Evolutionary conservation across 208 protist genomes (phyloP).

Genomic region (Trypanosoma vivax): DNA sequence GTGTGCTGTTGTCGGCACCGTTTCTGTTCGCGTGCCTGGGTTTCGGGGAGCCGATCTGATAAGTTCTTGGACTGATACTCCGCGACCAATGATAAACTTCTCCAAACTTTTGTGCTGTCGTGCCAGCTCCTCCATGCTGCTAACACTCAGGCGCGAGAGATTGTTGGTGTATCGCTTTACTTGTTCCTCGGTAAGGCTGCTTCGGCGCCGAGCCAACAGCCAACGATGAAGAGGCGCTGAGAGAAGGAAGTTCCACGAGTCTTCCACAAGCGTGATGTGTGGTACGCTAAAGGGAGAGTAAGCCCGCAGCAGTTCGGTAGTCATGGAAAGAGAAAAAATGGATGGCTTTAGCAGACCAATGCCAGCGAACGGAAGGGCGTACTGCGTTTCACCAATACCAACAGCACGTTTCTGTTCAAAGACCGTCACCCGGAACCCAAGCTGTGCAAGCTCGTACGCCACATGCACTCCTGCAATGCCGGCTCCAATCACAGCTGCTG

Average conservation of each 20-base stretch:
- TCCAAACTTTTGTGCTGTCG: conserved; percentile 43
- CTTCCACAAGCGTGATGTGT: conserved; percentile 43
- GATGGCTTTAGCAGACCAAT: conserved; percentile 64
- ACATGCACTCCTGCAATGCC: conserved; percentile 82
- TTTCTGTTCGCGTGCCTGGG: not conserved
- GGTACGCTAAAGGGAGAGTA: conserved; percentile 40
- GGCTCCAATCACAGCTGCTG: conserved; percentile 73
- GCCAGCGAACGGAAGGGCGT: conserved; percentile 63
- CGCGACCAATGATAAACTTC: conserved; percentile 32
- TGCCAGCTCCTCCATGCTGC: conserved; percentile 43
- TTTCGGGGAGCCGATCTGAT: not conserved
- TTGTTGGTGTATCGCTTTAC: conserved; percentile 71
- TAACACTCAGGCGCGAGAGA: conserved; percentile 56
- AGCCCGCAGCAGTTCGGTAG: conserved; percentile 33
- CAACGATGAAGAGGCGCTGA: conserved; percentile 55
- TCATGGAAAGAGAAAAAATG: conserved; percentile 27
- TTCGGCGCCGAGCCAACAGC: conserved; percentile 46
- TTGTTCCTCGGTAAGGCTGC: conserved; percentile 33
- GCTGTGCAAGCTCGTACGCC: conserved; percentile 72
- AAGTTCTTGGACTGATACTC: conserved; percentile 17
- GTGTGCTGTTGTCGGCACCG: conserved; percentile 37
- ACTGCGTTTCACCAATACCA: conserved; percentile 46
- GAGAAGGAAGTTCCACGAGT: conserved; percentile 54
- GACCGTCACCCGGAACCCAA: conserved; percentile 80
- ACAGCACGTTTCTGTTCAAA: conserved; percentile 57